These are phyloP conservation scores for Periconia macrospinosa DNA, from an alignment of 2,329 filamentous ascomycete genomes.

Conservation along the genomic window DNA sequence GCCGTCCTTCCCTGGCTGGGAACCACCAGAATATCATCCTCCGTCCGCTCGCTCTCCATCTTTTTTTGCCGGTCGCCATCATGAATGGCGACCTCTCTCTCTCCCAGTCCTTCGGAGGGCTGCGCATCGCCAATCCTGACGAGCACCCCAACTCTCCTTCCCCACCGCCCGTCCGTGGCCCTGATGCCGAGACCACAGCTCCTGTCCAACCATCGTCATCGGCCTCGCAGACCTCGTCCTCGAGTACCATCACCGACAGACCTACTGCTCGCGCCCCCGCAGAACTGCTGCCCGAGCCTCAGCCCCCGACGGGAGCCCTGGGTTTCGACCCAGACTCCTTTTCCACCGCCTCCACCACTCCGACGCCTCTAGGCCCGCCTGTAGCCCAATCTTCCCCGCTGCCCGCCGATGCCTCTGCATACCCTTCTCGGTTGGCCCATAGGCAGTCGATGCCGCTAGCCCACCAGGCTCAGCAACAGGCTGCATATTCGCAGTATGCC, in stretches of 20 bases:
- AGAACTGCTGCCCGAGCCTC: slow-evolving; percentile 36
- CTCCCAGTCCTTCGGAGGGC: slow-evolving; percentile 86
- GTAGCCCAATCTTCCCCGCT: slow-evolving; percentile 28
- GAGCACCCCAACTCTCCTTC: slow-evolving; percentile 56
- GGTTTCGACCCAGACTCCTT: slow-evolving; percentile 47
- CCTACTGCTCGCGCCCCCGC: slow-evolving; percentile 33
- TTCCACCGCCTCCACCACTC: slow-evolving; percentile 27
- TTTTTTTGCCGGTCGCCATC: slow-evolving; percentile 34
- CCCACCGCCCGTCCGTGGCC: slow-evolving; percentile 18
- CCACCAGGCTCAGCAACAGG: slow-evolving; percentile 46
- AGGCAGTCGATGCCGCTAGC: slow-evolving; percentile 48
- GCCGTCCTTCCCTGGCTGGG: slow-evolving; percentile 13
- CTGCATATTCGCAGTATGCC: slow-evolving; percentile 33
- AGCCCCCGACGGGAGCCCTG: slow-evolving; percentile 33
- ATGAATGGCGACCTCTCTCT: slow-evolving; percentile 95
- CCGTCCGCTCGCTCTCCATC: slow-evolving; percentile 24
- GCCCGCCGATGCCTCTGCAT: slow-evolving; percentile 27
- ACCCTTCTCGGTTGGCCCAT: slow-evolving; percentile 43
- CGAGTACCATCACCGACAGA: slow-evolving; percentile 43
- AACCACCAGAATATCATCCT: slow-evolving; percentile 9
- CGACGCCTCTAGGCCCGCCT: slow-evolving; percentile 27
- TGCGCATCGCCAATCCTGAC: slow-evolving; percentile 97
- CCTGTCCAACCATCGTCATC: slow-evolving; percentile 24
- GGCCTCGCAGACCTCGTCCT: slow-evolving; percentile 35
- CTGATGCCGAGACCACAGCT: slow-evolving; percentile 5